A percentile compares a stretch with the other conserved stretches of the same genome.
Evolutionary conservation across 176 grass and related monocot genomes (phyloP).

Genomic region (Triticum aestivum): DNA sequence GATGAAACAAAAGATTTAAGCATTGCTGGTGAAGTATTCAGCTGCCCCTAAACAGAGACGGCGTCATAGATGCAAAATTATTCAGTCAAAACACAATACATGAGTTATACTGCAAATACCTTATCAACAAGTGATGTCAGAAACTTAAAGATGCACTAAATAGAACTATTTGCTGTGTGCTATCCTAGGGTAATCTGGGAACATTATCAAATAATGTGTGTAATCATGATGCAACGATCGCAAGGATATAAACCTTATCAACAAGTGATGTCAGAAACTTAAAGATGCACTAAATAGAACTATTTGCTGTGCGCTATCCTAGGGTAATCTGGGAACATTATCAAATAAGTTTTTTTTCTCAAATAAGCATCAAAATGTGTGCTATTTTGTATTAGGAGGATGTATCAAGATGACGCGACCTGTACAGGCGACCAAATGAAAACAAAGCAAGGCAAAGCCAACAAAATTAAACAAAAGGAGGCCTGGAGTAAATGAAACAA

Average conservation of each 20-base stretch:
- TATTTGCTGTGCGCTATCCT: background rate
- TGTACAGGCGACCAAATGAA: background rate
- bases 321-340: background rate
- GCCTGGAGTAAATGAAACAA: background rate
- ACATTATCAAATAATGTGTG: background rate
- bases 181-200: too few species aligned
- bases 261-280: background rate
- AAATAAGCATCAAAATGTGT: background rate
- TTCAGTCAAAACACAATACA: conserved; percentile 17
- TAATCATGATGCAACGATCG: background rate
- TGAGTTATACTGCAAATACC: background rate
- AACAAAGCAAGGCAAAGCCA: background rate
- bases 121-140: background rate
- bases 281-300: background rate
- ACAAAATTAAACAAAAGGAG: background rate
- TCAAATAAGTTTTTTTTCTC: background rate
- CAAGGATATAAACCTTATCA: background rate
- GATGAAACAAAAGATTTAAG: background rate
- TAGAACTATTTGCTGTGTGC: too few species aligned
- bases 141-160: too few species aligned
- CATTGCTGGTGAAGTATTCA: background rate
- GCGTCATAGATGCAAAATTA: background rate
- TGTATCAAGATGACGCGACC: background rate
- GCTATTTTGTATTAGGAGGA: background rate
- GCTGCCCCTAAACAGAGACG: background rate